phyloP scores from a whole-genome alignment of 2,329 filamentous ascomycete species.

The Neodidymelliopsis sp. region DNA sequence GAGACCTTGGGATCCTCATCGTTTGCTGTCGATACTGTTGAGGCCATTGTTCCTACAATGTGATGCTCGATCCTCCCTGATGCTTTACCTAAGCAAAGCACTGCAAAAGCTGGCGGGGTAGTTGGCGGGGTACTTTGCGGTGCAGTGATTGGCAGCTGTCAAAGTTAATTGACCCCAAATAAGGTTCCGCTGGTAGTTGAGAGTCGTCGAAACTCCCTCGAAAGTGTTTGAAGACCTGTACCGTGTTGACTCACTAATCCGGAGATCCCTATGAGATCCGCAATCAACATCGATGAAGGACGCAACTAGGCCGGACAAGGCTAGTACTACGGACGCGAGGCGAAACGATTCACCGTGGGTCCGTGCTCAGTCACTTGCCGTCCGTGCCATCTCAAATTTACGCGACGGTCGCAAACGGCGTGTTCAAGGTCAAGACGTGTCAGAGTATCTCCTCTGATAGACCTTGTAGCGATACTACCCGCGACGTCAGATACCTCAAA shows the following conservation, averaged over 20 bases:
- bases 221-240: conserved; percentile 7
- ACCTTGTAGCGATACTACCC: conserved; percentile 39
- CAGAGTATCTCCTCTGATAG: conserved; percentile 49
- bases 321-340: conserved; percentile 29
- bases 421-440: conserved; percentile 46
- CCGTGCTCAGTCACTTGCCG: too few relatives aligned
- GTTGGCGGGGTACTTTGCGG: conserved; percentile 20
- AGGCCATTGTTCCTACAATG: conserved; percentile 12
- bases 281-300: conserved; percentile 19
- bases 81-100: conserved; percentile 18
- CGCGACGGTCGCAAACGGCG: conserved; percentile 25
- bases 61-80: conserved; percentile 5
- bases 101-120: conserved; percentile 17
- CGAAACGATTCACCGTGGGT: conserved; percentile 27
- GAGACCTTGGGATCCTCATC: conserved; percentile 49
- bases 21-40: conserved; percentile 36
- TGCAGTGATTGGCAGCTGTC: conserved; percentile 1
- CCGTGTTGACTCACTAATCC: conserved; percentile 38
- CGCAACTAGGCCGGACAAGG: conserved; percentile 25
- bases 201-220: conserved; percentile 1
- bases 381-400: conserved; percentile 38
- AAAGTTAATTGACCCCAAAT: conserved; percentile 10
- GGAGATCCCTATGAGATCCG: conserved; percentile 28
- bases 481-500: conserved; percentile 44
- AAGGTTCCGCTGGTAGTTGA: background rate